Percentiles rank a stretch among this genome's conserved stretches.
Conservation (phyloP, 352 stramenopile genomes). For the Blastocystis sp. region DNA sequence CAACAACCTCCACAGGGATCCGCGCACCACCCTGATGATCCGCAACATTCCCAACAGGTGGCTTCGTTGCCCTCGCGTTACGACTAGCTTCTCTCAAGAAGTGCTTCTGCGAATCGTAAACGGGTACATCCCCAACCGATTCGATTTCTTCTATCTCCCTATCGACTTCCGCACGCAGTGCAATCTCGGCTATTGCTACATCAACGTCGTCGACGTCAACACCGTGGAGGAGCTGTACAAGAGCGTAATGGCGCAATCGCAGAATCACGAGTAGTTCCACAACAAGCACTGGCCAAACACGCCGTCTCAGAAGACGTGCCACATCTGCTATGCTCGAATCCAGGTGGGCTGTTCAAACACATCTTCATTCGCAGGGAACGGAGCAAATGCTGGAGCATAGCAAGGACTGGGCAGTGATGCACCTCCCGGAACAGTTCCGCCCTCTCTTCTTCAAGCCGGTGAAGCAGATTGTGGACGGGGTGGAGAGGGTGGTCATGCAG, state of each 20-base stretch:
- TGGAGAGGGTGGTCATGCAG: slow-evolving; percentile 27
- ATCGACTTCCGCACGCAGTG: slow-evolving; percentile 99
- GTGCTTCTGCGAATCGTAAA: slow-evolving; percentile 97
- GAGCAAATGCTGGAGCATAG: slow-evolving; percentile 29
- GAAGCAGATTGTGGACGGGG: slow-evolving; percentile 12
- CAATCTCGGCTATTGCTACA: slow-evolving; percentile 99
- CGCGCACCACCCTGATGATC: slow-evolving; percentile 96
- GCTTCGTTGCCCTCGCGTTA: background rate
- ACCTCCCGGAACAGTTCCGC: slow-evolving; percentile 41
- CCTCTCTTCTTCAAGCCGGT: slow-evolving; percentile 32
- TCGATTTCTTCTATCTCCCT: slow-evolving; percentile 99
- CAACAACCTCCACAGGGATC: slow-evolving; percentile 79
- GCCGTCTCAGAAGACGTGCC: slow-evolving; percentile 97
- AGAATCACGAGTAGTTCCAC: slow-evolving; percentile 63
- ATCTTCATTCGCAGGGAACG: slow-evolving; percentile 72
- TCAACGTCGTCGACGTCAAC: slow-evolving; percentile 93
- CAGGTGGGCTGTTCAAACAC: slow-evolving; percentile 72
- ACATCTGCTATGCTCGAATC: slow-evolving; percentile 95
- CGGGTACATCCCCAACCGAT: slow-evolving; percentile 82
- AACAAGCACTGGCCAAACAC: slow-evolving; percentile 89
- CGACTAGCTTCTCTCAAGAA: slow-evolving; percentile 81
- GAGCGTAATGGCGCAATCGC: slow-evolving; percentile 70
- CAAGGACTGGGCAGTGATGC: slow-evolving; percentile 65
- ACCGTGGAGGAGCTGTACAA: slow-evolving; percentile 69
- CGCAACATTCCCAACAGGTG: slow-evolving; percentile 99